A percentile compares a stretch with the other conserved stretches of the same genome.
phyloP scores from a whole-genome alignment of 179 eudicot species.

The Silene vulgaris region DNA sequence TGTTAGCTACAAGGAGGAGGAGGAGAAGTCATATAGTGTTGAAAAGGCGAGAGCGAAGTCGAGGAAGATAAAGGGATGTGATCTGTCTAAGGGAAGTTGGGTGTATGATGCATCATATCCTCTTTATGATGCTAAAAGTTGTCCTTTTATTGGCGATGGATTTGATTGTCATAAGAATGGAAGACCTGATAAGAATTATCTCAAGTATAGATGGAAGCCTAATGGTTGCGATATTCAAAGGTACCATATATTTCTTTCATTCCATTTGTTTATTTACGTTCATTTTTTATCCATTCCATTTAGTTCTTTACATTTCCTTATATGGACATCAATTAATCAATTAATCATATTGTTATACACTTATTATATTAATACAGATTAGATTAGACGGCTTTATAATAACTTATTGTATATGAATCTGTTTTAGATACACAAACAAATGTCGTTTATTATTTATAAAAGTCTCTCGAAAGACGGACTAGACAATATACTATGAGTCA shows the following conservation, averaged over 20 bases:
- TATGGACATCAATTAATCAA: too few relatives aligned
- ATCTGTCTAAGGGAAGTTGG: conserved; percentile 58
- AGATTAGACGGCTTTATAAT: too few relatives aligned
- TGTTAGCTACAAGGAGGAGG: not conserved
- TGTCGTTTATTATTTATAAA: too few relatives aligned
- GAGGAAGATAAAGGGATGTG: conserved; percentile 23
- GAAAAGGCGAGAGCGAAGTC: conserved; percentile 1
- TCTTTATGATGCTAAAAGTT: conserved; percentile 38
- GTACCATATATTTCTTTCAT: conserved; percentile 2
- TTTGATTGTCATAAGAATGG: conserved; percentile 54
- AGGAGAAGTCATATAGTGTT: not conserved
- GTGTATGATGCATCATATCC: conserved; percentile 42
- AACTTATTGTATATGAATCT: too few relatives aligned
- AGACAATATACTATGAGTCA: too few relatives aligned
- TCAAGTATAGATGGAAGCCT: conserved; percentile 62
- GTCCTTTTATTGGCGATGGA: conserved; percentile 45
- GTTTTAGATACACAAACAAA: too few relatives aligned
- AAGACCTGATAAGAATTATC: conserved; percentile 46
- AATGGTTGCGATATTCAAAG: conserved; percentile 41
- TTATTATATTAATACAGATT: too few relatives aligned
- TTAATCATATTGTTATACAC: too few relatives aligned
- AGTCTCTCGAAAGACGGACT: too few relatives aligned
- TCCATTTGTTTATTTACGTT: too few relatives aligned
- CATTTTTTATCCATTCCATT: too few relatives aligned
- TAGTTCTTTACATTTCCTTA: too few relatives aligned